phyloP scores from a whole-genome alignment of 2,329 filamentous ascomycete genomes.

The Ceratocystiopsis brevicomis region DNA sequence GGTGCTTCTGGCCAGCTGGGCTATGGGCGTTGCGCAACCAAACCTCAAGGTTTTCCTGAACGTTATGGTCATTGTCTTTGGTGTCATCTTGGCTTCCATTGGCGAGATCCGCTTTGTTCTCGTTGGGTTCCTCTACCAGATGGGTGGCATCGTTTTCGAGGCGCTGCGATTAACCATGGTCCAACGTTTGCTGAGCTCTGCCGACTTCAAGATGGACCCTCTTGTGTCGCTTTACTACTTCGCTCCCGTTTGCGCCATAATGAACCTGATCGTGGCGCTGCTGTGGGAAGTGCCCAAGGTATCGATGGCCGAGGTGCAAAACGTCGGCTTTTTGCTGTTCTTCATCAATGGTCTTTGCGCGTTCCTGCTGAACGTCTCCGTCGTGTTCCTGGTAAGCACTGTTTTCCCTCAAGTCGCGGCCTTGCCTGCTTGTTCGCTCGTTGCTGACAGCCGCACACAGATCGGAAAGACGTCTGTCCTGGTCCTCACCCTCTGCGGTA shows the following conservation, averaged over 20 bases:
- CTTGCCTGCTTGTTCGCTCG: slow-evolving; percentile 7
- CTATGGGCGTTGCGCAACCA: slow-evolving; percentile 63
- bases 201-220: slow-evolving; percentile 84
- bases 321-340: slow-evolving; percentile 54
- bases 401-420: not conserved
- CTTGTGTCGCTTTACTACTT: slow-evolving; percentile 83
- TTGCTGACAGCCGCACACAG: slow-evolving; percentile 20
- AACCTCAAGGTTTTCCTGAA: slow-evolving; percentile 80
- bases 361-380: slow-evolving; percentile 67
- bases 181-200: slow-evolving; percentile 59
- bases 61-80: slow-evolving; percentile 83
- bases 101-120: slow-evolving; percentile 90
- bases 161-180: slow-evolving; percentile 71
- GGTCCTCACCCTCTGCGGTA: slow-evolving; percentile 70
- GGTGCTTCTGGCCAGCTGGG: slow-evolving; percentile 78
- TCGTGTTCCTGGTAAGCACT: slow-evolving; percentile 61
- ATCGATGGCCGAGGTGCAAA: slow-evolving; percentile 49
- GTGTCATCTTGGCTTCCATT: slow-evolving; percentile 83
- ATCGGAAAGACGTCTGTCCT: slow-evolving; percentile 79
- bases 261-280: slow-evolving; percentile 59
- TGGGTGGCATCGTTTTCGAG: slow-evolving; percentile 63
- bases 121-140: slow-evolving; percentile 61
- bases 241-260: slow-evolving; percentile 62
- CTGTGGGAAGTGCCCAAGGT: slow-evolving; percentile 56
- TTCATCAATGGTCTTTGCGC: slow-evolving; percentile 60